phyloP scores from a whole-genome alignment of 2,329 filamentous ascomycete species.

The Xylaria hypoxylon region DNA sequence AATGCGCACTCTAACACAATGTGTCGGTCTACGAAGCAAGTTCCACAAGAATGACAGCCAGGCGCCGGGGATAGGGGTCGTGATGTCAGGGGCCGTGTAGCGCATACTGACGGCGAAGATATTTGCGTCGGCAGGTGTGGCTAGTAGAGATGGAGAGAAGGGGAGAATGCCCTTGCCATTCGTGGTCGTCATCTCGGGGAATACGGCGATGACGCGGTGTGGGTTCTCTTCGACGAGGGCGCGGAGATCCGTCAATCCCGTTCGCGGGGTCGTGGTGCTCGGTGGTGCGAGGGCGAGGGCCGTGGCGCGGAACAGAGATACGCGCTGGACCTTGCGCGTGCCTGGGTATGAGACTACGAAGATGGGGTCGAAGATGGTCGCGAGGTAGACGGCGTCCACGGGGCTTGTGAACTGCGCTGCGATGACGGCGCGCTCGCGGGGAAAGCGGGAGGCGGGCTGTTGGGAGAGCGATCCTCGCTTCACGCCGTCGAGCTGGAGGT shows the following conservation, averaged over 20 bases:
- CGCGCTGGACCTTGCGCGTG: slow-evolving; percentile 77
- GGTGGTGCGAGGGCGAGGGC: slow-evolving; percentile 73
- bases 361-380: slow-evolving; percentile 94
- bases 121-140: slow-evolving; percentile 72
- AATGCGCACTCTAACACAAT: slow-evolving; percentile 90
- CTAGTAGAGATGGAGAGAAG: slow-evolving; percentile 80
- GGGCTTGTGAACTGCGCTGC: slow-evolving; percentile 92
- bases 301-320: slow-evolving; percentile 82
- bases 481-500: slow-evolving; percentile 97
- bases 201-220: slow-evolving; percentile 81
- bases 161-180: slow-evolving; percentile 92
- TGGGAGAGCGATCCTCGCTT: slow-evolving; percentile 87
- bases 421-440: slow-evolving; percentile 83
- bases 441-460: slow-evolving; percentile 78
- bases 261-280: slow-evolving; percentile 58
- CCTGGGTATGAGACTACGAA: slow-evolving; percentile 88
- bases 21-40: slow-evolving; percentile 84
- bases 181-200: slow-evolving; percentile 93
- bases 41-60: slow-evolving; percentile 85
- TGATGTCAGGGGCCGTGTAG: slow-evolving; percentile 89
- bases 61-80: slow-evolving; percentile 84
- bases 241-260: slow-evolving; percentile 67
- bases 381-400: slow-evolving; percentile 91
- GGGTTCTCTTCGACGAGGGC: slow-evolving; percentile 76
- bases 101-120: slow-evolving; percentile 93